These are phyloP conservation scores for Pogostemon cablin DNA, from an alignment of 257 asterid genomes.

Conservation along the genomic window DNA sequence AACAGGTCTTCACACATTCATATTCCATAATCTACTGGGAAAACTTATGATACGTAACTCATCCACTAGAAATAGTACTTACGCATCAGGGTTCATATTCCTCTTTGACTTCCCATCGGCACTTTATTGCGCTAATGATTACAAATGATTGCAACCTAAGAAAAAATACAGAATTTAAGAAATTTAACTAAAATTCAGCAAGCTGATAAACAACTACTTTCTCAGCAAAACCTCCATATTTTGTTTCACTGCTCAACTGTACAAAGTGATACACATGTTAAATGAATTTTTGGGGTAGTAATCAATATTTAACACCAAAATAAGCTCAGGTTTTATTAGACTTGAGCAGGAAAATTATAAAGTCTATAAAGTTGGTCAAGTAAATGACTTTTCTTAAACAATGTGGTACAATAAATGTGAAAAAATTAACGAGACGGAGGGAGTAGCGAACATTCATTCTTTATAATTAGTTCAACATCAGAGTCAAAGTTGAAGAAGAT, in stretches of 20 bases:
- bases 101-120: conserved; percentile 88
- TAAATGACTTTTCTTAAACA: no score
- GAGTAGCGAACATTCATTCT: no score
- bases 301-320: background rate
- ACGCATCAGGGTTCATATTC: conserved; percentile 87
- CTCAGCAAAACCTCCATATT: conserved; percentile 65
- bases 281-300: conserved; percentile 8
- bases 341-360: conserved; percentile 18
- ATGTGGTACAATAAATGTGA: no score
- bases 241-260: conserved; percentile 73
- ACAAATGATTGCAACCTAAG: conserved; percentile 96
- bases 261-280: conserved; percentile 1
- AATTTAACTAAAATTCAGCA: conserved; percentile 37
- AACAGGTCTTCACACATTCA: no score
- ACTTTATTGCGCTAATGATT: conserved; percentile 84
- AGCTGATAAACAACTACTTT: conserved; percentile 66
- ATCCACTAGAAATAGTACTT: conserved; percentile 32
- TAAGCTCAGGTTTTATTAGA: background rate
- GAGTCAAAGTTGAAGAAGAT: background rate
- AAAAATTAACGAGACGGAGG: no score
- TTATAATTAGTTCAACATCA: background rate
- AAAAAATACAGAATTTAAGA: conserved; percentile 28
- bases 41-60: background rate
- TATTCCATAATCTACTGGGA: conserved; percentile 30
- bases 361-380: no score